These are phyloP conservation scores for Groenewaldozyma auringiensis DNA, from an alignment of 1,139 yeast species.

Conservation along the genomic window DNA sequence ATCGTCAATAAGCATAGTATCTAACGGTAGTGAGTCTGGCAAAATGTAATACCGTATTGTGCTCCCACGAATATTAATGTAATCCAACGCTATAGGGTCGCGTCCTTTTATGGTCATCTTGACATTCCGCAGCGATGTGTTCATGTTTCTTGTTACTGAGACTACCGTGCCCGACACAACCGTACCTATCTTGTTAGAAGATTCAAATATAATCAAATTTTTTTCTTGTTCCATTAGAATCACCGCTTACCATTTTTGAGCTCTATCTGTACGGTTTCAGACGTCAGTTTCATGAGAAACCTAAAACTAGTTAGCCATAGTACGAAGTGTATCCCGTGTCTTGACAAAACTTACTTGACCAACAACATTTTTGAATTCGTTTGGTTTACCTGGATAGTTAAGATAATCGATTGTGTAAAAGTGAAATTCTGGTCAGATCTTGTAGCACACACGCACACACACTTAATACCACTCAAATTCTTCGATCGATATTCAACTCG, in stretches of 20 bases:
- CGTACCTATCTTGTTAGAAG: constrained; percentile 34
- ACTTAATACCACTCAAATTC: no score
- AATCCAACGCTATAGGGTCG: constrained; percentile 68
- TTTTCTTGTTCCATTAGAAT: no score
- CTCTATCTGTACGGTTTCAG: constrained; percentile 87
- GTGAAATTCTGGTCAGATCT: no score
- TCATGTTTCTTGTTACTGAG: constrained; percentile 89
- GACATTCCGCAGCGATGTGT: constrained; percentile 74
- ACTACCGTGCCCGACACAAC: constrained; percentile 62
- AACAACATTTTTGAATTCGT: constrained; percentile 55
- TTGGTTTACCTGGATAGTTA: no score
- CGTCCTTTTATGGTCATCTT: constrained; percentile 66
- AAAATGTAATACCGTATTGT: constrained; percentile 77
- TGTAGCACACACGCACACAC: no score
- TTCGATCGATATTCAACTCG: no score
- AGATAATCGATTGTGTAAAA: no score
- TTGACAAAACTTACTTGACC: constrained; percentile 13
- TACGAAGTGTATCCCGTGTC: not conserved
- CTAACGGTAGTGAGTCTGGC: constrained; percentile 85
- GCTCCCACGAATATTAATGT: constrained; percentile 82
- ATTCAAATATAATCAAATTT: no score
- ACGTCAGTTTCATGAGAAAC: constrained; percentile 78
- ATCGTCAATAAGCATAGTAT: constrained; percentile 59
- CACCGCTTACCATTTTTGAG: constrained; percentile 71
- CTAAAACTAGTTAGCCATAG: constrained; percentile 26